A percentile compares a stretch with the other conserved stretches of the same genome.
phyloP scores from a whole-genome alignment of 768 basidiomycete genomes.

The Amanita rubescens region DNA sequence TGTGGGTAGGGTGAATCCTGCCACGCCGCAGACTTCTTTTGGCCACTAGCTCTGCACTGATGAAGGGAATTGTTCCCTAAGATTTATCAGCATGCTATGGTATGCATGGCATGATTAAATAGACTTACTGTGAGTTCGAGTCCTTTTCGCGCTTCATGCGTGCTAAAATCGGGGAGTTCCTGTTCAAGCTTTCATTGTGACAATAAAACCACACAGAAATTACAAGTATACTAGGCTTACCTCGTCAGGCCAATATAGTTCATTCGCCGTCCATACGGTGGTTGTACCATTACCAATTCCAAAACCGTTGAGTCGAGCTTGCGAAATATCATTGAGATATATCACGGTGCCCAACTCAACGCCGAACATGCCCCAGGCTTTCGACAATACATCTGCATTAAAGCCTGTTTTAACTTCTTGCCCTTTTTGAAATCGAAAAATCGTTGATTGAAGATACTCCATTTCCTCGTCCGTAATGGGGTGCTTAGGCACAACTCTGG shows the following conservation, averaged over 20 bases:
- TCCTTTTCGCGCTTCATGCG: neutral
- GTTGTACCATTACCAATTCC: neutral
- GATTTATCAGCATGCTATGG: neutral
- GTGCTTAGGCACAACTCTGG: neutral
- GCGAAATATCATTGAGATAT: too few species aligned
- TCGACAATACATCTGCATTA: too few species aligned
- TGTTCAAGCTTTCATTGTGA: neutral
- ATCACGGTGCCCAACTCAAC: too few species aligned
- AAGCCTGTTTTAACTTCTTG: too few species aligned
- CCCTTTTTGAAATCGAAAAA: too few species aligned
- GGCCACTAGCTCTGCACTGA: neutral
- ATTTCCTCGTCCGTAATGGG: neutral
- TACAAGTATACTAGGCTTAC: neutral
- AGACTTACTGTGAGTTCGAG: neutral
- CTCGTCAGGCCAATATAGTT: neutral
- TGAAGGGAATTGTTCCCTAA: neutral
- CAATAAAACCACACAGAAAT: neutral
- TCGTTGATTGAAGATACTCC: neutral
- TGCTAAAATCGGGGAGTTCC: neutral
- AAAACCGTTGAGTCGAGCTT: too few species aligned
- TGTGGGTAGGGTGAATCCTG: conserved; percentile 5
- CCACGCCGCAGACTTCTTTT: too few species aligned
- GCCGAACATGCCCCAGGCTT: too few species aligned
- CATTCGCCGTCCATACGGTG: neutral
- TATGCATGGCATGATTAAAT: neutral